Conservation (phyloP, 2,329 filamentous ascomycete species). For the Microsporum canis region DNA sequence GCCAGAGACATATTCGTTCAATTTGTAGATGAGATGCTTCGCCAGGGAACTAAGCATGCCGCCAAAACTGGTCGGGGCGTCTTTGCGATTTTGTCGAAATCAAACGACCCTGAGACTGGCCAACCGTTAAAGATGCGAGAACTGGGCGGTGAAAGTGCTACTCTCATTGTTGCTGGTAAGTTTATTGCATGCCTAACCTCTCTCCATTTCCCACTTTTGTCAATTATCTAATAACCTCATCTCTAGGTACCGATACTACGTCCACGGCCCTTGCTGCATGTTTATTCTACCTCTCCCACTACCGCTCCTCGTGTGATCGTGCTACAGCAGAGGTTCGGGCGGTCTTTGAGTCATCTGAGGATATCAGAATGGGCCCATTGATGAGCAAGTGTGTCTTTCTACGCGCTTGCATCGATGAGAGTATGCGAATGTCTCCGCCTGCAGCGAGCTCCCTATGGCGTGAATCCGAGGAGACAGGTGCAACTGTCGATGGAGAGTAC, state of each 20-base stretch:
- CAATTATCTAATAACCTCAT: constrained; percentile 13
- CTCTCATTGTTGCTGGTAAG: constrained; percentile 19
- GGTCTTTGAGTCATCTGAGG: constrained; percentile 14
- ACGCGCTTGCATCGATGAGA: constrained; percentile 32
- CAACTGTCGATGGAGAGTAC: constrained; percentile 21
- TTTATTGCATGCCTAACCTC: neutral
- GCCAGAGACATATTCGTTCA: constrained; percentile 7
- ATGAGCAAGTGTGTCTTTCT: constrained; percentile 31
- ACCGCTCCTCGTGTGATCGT: constrained; percentile 22
- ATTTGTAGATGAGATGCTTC: constrained; percentile 11
- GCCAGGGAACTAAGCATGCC: constrained; percentile 16
- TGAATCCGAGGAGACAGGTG: constrained; percentile 20
- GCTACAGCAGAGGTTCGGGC: constrained; percentile 24
- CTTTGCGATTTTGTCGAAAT: constrained; percentile 37
- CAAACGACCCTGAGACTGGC: constrained; percentile 37
- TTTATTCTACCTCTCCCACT: constrained; percentile 31
- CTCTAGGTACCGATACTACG: constrained; percentile 25
- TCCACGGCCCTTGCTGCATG: constrained; percentile 27
- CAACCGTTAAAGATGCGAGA: constrained; percentile 35
- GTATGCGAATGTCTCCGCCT: constrained; percentile 24
- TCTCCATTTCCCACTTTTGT: constrained; percentile 12
- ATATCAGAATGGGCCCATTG: constrained; percentile 20
- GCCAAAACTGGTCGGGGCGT: constrained; percentile 26
- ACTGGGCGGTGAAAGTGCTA: constrained; percentile 38
- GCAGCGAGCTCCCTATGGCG: constrained; percentile 19